phyloP scores from a whole-genome alignment of 345 rosid genomes.

The Eucalyptus dawsonii region DNA sequence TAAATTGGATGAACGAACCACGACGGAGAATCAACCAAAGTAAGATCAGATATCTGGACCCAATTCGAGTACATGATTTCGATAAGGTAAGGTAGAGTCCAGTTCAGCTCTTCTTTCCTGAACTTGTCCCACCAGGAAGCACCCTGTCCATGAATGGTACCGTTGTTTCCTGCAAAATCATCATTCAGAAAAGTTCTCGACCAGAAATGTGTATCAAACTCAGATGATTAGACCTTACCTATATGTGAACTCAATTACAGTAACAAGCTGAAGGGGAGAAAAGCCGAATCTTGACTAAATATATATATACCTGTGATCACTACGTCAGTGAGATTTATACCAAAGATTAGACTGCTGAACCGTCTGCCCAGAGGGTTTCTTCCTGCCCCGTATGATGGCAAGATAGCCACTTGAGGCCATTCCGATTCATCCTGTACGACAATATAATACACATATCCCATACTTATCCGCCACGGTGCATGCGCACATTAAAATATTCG shows the following conservation, averaged over 20 bases:
- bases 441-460: neutral
- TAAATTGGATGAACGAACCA: conserved; percentile 73
- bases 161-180: conserved; percentile 35
- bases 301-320: conserved; percentile 50
- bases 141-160: conserved; percentile 67
- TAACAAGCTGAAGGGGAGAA: neutral
- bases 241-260: neutral
- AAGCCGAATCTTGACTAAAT: neutral
- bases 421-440: conserved; percentile 57
- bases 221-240: neutral
- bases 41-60: conserved; percentile 53
- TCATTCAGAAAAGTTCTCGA: neutral
- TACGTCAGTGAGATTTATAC: conserved; percentile 66
- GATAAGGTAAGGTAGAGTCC: conserved; percentile 55
- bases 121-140: conserved; percentile 54
- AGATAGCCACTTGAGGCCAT: conserved; percentile 33
- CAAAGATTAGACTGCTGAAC: conserved; percentile 48
- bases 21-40: conserved; percentile 52
- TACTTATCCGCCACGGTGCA: neutral
- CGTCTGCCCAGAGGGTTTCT: conserved; percentile 45
- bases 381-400: conserved; percentile 73
- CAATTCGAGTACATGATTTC: conserved; percentile 44
- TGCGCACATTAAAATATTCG: neutral
- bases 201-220: neutral
- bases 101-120: conserved; percentile 10